Conservation (phyloP, 257 asterid species). For the Solanum lignicaule region DNA sequence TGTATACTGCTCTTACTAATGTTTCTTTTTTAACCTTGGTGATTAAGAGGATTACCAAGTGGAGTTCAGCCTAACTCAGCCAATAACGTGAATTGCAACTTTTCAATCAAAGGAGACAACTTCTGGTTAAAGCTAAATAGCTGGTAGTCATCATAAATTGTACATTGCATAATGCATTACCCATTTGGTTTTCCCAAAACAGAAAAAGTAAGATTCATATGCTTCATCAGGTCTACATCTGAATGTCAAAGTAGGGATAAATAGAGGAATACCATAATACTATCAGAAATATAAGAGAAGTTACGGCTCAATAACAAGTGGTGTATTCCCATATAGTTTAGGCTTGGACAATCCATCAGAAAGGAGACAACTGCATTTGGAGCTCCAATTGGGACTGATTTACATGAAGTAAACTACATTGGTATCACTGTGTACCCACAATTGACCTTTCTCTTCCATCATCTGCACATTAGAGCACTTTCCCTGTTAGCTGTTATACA, state of each 20-base stretch:
- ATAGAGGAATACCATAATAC: not conserved
- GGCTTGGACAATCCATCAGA: not conserved
- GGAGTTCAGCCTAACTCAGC: not conserved
- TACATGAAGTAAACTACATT: conserved; percentile 23
- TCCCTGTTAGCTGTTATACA: not conserved
- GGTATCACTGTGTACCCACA: conserved; percentile 31
- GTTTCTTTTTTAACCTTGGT: not conserved
- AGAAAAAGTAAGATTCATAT: not conserved
- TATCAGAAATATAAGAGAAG: not conserved
- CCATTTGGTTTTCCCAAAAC: not conserved
- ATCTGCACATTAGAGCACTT: conserved; percentile 28
- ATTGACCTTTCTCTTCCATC: conserved; percentile 42
- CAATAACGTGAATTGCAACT: not conserved
- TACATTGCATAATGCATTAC: not conserved
- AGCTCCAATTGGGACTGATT: not conserved
- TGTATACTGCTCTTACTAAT: not conserved
- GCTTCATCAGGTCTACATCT: not conserved
- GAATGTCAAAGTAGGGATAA: not conserved
- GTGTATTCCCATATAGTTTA: not conserved
- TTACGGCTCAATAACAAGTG: not conserved
- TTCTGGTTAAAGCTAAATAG: not conserved
- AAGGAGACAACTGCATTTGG: not conserved
- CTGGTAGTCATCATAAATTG: not conserved
- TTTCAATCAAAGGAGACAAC: not conserved
- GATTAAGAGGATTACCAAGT: not conserved